Percentiles rank a stretch among this genome's conserved stretches.
phyloP scores from a whole-genome alignment of 192 early-diverging fungal species.

The Geranomyces variabilis region DNA sequence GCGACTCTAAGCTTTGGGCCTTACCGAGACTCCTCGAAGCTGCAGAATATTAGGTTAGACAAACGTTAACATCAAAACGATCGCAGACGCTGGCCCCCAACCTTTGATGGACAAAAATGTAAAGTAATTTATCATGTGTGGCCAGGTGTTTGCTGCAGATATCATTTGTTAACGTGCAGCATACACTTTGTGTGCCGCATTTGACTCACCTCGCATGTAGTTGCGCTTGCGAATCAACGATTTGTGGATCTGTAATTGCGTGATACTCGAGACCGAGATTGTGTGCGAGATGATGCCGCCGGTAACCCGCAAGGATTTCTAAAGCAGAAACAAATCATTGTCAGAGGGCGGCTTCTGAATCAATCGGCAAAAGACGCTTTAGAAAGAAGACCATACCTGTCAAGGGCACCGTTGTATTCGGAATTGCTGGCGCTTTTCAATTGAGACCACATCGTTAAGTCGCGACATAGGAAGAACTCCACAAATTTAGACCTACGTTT shows the following conservation, averaged over 20 bases:
- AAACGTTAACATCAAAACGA: too few relatives aligned
- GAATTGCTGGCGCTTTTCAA: not conserved
- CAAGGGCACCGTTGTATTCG: not conserved
- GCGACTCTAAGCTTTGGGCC: not conserved
- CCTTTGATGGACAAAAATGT: conserved; percentile 28
- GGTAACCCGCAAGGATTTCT: conserved; percentile 1
- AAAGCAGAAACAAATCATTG: not conserved
- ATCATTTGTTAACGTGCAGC: too few relatives aligned
- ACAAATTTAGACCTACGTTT: too few relatives aligned
- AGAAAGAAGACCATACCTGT: not conserved
- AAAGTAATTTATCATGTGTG: conserved; percentile 17
- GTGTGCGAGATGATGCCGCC: not conserved
- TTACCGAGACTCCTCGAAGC: not conserved
- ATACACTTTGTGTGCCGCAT: too few relatives aligned
- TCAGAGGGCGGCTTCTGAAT: not conserved
- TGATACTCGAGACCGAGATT: not conserved
- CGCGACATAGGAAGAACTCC: too few relatives aligned
- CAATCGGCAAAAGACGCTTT: not conserved
- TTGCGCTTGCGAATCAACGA: conserved; percentile 2
- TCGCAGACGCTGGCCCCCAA: not conserved
- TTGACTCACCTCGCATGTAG: conserved; percentile 18
- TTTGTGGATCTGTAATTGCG: not conserved
- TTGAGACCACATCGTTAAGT: too few relatives aligned
- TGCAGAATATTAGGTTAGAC: not conserved
- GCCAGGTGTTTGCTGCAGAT: conserved; percentile 9